phyloP scores from a whole-genome alignment of 768 basidiomycete species.

The Neoboletus subvelutipes region DNA sequence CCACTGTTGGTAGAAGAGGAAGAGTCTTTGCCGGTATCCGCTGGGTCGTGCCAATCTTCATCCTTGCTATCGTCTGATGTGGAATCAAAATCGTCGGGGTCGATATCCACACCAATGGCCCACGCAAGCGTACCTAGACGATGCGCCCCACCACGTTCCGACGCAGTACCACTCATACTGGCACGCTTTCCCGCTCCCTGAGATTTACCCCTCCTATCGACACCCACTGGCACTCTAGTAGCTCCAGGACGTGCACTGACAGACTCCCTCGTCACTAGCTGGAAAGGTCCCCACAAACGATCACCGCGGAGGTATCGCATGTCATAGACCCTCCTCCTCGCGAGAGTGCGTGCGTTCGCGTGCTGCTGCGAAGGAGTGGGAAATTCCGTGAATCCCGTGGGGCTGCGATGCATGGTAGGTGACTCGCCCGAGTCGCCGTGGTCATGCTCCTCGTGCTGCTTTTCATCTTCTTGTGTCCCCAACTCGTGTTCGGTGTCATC shows the following conservation, averaged over 20 bases:
- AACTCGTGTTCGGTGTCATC: neutral
- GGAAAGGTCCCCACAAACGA: slow-evolving; percentile 31
- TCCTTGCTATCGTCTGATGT: slow-evolving; percentile 19
- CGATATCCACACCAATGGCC: slow-evolving; percentile 16
- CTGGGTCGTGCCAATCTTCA: slow-evolving; percentile 23
- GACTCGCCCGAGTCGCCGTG: neutral
- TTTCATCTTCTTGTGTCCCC: neutral
- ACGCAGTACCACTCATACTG: neutral
- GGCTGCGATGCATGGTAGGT: neutral
- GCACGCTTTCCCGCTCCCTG: neutral
- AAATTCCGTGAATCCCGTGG: slow-evolving; percentile 12
- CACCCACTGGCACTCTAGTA: neutral
- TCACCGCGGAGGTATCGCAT: slow-evolving; percentile 31
- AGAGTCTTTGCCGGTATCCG: neutral
- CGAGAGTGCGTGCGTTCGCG: slow-evolving; percentile 27
- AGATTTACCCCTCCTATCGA: neutral
- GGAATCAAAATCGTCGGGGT: slow-evolving; percentile 8
- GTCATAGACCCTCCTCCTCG: slow-evolving; percentile 31
- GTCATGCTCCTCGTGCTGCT: neutral
- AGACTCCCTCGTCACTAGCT: slow-evolving; percentile 14
- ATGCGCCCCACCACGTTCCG: neutral
- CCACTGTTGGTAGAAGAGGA: neutral
- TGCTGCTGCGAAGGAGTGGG: slow-evolving; percentile 16
- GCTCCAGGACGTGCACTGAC: neutral
- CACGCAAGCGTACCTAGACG: slow-evolving; percentile 18